phyloP scores from a whole-genome alignment of 2,329 filamentous ascomycete species.

The Clonostachys rosea region DNA sequence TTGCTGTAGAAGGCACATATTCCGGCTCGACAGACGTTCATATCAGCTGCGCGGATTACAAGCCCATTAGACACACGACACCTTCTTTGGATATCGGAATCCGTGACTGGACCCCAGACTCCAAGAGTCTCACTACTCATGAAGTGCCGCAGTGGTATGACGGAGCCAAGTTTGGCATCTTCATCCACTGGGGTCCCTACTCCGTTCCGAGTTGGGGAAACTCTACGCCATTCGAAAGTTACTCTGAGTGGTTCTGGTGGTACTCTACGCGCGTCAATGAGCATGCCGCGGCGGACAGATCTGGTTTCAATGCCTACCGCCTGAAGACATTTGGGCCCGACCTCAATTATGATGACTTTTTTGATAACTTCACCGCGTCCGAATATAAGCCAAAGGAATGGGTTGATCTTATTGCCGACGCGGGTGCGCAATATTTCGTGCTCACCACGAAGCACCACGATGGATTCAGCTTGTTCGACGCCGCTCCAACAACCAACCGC shows the following conservation, averaged over 20 bases:
- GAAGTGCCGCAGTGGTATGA: conserved; percentile 7
- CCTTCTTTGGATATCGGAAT: conserved; percentile 21
- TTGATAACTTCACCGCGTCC: conserved; percentile 45
- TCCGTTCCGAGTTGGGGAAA: conserved; percentile 36
- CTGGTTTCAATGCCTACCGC: conserved; percentile 41
- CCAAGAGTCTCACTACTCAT: conserved; percentile 8
- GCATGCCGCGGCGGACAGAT: conserved; percentile 32
- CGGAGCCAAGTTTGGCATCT: conserved; percentile 8
- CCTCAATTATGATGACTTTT: conserved; percentile 51
- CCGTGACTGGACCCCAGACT: conserved; percentile 24
- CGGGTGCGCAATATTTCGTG: conserved; percentile 45
- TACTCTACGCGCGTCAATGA: conserved; percentile 26
- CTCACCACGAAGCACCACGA: conserved; percentile 25
- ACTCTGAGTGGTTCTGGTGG: conserved; percentile 47
- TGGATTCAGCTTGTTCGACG: conserved; percentile 27
- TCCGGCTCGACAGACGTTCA: conserved; percentile 11
- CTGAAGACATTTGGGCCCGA: conserved; percentile 44
- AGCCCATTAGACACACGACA: conserved; percentile 4
- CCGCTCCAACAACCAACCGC: conserved; percentile 27
- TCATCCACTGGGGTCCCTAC: conserved; percentile 10
- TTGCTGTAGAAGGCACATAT: conserved; percentile 25
- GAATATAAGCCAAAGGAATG: conserved; percentile 45
- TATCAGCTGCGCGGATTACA: not conserved
- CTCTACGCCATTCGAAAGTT: conserved; percentile 28
- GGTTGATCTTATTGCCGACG: conserved; percentile 46